phyloP scores from a whole-genome alignment of 2,329 filamentous ascomycete genomes.

The Coniella vitis region DNA sequence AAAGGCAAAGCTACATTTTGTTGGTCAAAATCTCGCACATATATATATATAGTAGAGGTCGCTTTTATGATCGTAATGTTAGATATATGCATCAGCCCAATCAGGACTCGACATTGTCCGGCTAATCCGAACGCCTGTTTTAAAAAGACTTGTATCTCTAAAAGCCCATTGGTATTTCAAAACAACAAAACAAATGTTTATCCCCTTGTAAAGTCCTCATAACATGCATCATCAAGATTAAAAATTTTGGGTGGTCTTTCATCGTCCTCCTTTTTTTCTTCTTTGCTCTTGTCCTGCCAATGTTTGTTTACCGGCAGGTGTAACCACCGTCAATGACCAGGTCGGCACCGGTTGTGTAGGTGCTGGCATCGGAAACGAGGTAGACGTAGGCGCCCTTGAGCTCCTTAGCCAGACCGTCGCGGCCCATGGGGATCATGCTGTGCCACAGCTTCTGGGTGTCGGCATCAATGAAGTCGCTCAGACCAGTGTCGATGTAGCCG shows the following conservation, averaged over 20 bases:
- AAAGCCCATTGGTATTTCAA: background rate
- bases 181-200: too few relatives aligned
- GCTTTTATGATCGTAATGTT: too few relatives aligned
- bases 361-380: conserved; percentile 65
- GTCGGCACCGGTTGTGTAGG: conserved; percentile 68
- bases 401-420: conserved; percentile 62
- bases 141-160: background rate
- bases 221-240: background rate
- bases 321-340: conserved; percentile 68
- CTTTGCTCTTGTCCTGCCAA: background rate
- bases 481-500: conserved; percentile 59
- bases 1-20: too few relatives aligned
- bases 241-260: background rate
- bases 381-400: conserved; percentile 72
- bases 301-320: conserved; percentile 35
- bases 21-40: too few relatives aligned
- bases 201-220: too few relatives aligned
- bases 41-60: too few relatives aligned
- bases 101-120: background rate
- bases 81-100: too few relatives aligned
- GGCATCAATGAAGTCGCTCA: conserved; percentile 54
- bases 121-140: background rate
- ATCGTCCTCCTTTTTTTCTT: background rate
- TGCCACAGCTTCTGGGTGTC: conserved; percentile 67
- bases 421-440: conserved; percentile 67